These are phyloP conservation scores for Croton setiger DNA, from an alignment of 441 rosid species.

Conservation along the genomic window DNA sequence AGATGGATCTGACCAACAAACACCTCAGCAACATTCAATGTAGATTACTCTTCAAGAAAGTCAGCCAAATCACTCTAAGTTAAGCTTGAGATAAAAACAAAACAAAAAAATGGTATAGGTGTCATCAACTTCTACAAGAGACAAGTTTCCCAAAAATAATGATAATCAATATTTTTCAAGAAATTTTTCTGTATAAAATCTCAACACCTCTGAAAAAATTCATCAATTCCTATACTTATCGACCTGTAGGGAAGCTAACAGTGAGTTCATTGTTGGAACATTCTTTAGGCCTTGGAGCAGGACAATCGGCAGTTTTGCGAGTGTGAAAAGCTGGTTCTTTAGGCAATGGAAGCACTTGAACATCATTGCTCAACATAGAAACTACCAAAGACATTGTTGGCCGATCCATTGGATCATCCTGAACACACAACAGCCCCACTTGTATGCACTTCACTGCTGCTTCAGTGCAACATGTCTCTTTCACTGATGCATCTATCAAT, in stretches of 20 bases:
- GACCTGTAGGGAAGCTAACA: slow-evolving; percentile 5
- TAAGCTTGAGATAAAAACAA: too few species aligned
- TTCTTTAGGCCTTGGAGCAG: background rate
- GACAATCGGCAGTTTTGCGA: background rate
- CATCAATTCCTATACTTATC: too few species aligned
- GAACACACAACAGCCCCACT: slow-evolving; percentile 8
- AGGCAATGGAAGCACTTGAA: slow-evolving; percentile 2
- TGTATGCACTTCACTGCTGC: slow-evolving; percentile 8
- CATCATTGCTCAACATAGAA: slow-evolving; percentile 11
- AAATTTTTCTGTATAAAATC: too few species aligned
- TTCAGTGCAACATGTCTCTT: background rate
- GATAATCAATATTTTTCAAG: too few species aligned
- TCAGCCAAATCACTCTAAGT: too few species aligned
- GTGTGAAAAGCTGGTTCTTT: slow-evolving; percentile 13
- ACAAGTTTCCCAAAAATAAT: too few species aligned
- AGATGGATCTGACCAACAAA: too few species aligned
- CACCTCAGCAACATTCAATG: too few species aligned
- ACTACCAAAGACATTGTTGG: slow-evolving; percentile 15
- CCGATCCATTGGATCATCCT: slow-evolving; percentile 9
- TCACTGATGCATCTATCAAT: background rate
- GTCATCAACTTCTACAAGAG: too few species aligned
- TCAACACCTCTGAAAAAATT: too few species aligned
- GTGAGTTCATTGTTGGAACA: slow-evolving; percentile 12
- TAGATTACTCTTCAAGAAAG: too few species aligned
- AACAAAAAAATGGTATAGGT: too few species aligned